These are phyloP conservation scores for Eustoma russellianum DNA, from an alignment of 257 asterid genomes.

Conservation along the genomic window DNA sequence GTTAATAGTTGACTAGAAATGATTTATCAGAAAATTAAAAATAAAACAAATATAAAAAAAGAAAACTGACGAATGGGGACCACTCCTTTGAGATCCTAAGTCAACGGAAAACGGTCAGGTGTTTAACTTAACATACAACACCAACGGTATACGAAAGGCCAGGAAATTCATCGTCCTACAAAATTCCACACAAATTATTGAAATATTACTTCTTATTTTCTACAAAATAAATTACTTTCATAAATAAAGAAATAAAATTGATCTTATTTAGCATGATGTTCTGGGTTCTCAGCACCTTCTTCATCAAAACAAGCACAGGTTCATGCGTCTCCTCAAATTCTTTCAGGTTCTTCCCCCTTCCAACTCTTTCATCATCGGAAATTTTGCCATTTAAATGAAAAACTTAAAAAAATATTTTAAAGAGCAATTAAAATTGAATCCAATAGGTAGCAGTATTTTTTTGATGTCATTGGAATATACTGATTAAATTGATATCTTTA, in stretches of 20 bases:
- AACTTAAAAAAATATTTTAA: background rate
- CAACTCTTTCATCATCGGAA: background rate
- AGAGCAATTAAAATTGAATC: too few species aligned
- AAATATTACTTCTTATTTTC: too few species aligned
- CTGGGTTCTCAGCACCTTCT: background rate
- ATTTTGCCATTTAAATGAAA: slow-evolving; percentile 2
- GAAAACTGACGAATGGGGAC: background rate
- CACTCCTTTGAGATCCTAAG: slow-evolving; percentile 14
- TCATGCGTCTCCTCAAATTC: slow-evolving; percentile 19
- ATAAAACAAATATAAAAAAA: background rate
- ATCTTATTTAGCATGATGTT: too few species aligned
- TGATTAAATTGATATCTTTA: too few species aligned
- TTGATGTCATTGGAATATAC: too few species aligned
- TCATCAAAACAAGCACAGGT: slow-evolving; percentile 14
- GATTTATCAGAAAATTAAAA: background rate
- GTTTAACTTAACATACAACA: slow-evolving; percentile 10
- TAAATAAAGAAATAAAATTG: too few species aligned
- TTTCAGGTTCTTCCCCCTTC: slow-evolving; percentile 21
- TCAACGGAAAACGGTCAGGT: slow-evolving; percentile 22
- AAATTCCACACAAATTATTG: too few species aligned
- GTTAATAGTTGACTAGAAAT: background rate
- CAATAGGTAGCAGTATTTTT: background rate
- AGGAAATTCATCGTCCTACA: background rate
- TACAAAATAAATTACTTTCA: background rate
- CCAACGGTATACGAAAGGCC: slow-evolving; percentile 19